A percentile compares a stretch with the other conserved stretches of the same genome.
These are phyloP conservation scores for Clohesyomyces aquaticus DNA, from an alignment of 495 filamentous ascomycete species.

Conservation along the genomic window DNA sequence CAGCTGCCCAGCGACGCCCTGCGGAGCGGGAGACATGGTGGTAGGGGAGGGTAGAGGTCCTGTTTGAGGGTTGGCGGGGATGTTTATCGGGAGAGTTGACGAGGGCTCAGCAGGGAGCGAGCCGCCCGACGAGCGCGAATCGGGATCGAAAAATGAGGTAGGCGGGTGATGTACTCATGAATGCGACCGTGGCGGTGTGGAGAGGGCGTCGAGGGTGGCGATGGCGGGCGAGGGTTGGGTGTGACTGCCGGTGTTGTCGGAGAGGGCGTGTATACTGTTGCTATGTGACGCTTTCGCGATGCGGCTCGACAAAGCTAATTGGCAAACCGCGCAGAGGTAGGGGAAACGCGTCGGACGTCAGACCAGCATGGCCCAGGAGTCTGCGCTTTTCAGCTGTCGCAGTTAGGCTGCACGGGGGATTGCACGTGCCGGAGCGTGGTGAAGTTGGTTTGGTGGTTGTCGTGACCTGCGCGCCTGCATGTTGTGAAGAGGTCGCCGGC, in stretches of 20 bases:
- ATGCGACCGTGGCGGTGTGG: constrained; percentile 18
- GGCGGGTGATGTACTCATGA: constrained; percentile 12
- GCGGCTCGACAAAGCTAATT: constrained; percentile 41
- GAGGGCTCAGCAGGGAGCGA: background rate
- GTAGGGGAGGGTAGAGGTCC: constrained; percentile 7
- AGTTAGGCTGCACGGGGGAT: too few relatives aligned
- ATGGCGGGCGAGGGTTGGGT: background rate
- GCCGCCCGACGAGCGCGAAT: too few relatives aligned
- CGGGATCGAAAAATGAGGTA: too few relatives aligned
- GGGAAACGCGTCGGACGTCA: background rate
- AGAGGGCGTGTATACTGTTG: constrained; percentile 7
- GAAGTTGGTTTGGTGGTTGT: background rate
- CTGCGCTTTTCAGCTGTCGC: background rate
- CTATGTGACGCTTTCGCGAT: constrained; percentile 34
- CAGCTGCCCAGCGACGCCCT: constrained; percentile 72
- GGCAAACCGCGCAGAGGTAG: constrained; percentile 25
- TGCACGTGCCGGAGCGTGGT: background rate
- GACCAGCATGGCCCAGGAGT: constrained; percentile 9
- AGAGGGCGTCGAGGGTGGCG: background rate
- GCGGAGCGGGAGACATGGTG: constrained; percentile 71
- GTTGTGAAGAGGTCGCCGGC: constrained; percentile 11
- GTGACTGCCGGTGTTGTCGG: background rate
- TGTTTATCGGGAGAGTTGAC: background rate
- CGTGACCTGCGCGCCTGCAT: constrained; percentile 14
- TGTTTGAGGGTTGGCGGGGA: background rate